Percentiles rank a stretch among this genome's conserved stretches.
phyloP scores from a whole-genome alignment of 2,329 filamentous ascomycete genomes.

The Aureobasidium sp. region DNA sequence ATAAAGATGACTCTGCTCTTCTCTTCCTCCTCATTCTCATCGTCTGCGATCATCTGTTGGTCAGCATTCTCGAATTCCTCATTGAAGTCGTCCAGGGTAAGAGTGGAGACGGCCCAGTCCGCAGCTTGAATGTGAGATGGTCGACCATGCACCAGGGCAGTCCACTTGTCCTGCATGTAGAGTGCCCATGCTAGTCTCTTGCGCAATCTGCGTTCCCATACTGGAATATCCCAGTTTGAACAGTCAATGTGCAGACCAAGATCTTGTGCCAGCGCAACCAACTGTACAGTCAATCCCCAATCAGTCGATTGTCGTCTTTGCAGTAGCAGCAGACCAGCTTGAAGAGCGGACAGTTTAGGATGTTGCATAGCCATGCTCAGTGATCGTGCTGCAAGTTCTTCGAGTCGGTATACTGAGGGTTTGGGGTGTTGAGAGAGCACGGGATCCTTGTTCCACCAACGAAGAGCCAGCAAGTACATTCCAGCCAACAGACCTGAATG shows the following conservation, averaged over 20 bases:
- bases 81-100: slow-evolving; percentile 62
- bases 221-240: slow-evolving; percentile 75
- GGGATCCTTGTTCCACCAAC: slow-evolving; percentile 75
- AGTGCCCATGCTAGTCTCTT: slow-evolving; percentile 84
- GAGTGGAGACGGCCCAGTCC: slow-evolving; percentile 68
- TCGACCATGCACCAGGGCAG: slow-evolving; percentile 72
- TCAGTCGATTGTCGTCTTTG: slow-evolving; percentile 70
- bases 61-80: slow-evolving; percentile 53
- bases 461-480: slow-evolving; percentile 76
- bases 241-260: slow-evolving; percentile 85
- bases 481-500: slow-evolving; percentile 69
- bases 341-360: slow-evolving; percentile 73
- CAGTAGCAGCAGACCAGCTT: slow-evolving; percentile 66
- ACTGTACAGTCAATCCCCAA: slow-evolving; percentile 76
- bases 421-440: slow-evolving; percentile 55
- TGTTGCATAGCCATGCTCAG: slow-evolving; percentile 70
- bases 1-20: slow-evolving; percentile 62
- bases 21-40: slow-evolving; percentile 43
- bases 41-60: slow-evolving; percentile 22
- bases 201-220: slow-evolving; percentile 76
- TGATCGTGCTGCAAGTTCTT: slow-evolving; percentile 63
- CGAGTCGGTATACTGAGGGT: slow-evolving; percentile 65
- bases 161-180: slow-evolving; percentile 95
- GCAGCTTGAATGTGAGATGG: slow-evolving; percentile 65
- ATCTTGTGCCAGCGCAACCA: slow-evolving; percentile 81